Conservation (phyloP, 2,329 filamentous ascomycete species). For the Paracorniculantispora psalliotae region DNA sequence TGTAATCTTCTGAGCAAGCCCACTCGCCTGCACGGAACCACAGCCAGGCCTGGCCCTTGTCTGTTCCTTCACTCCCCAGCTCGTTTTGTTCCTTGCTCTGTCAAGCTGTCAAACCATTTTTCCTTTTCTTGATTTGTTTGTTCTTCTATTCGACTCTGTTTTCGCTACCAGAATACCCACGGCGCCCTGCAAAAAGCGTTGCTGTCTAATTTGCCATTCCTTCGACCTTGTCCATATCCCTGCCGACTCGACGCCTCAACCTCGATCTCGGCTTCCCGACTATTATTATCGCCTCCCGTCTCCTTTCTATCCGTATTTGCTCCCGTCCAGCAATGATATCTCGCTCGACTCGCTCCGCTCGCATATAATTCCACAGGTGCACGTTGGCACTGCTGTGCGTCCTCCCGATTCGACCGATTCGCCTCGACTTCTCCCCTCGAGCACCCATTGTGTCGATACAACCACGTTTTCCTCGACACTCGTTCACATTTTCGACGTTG, state of each 20-base stretch:
- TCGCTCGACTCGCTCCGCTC: neutral
- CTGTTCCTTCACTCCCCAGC: neutral
- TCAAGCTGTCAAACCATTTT: neutral
- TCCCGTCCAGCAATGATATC: neutral
- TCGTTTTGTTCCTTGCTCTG: neutral
- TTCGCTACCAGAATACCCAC: neutral
- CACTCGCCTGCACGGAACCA: neutral
- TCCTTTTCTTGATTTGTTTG: neutral
- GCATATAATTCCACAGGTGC: conserved; percentile 1
- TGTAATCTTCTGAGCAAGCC: neutral
- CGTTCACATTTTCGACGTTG: neutral
- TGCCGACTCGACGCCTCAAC: neutral
- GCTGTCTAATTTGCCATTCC: neutral
- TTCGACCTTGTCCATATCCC: neutral
- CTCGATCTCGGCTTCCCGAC: neutral
- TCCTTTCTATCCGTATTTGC: neutral
- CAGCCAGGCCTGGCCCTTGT: neutral
- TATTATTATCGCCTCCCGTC: neutral
- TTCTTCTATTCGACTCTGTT: neutral
- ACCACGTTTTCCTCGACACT: neutral
- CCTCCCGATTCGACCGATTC: neutral
- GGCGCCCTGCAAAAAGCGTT: neutral
- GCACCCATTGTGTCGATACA: neutral
- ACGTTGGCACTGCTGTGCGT: neutral
- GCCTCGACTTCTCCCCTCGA: neutral